Conservation (phyloP, 2,329 filamentous ascomycete species). For the Trichoderma breve region DNA sequence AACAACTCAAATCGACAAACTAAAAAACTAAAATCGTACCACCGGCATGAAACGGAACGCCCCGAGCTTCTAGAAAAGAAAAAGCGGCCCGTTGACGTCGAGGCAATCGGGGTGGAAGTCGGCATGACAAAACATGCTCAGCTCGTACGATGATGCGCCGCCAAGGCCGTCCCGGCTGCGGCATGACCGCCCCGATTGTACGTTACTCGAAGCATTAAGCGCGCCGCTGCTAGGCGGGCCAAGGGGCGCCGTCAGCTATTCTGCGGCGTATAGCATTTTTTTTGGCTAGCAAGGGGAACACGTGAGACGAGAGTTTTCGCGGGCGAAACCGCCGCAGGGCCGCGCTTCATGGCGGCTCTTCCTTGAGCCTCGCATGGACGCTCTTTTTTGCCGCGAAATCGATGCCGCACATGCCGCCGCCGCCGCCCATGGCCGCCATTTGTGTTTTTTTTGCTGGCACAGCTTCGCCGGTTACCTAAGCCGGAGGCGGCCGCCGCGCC, state of each 20-base stretch:
- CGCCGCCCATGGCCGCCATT: not conserved
- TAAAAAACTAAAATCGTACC: not conserved
- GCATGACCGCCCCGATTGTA: not conserved
- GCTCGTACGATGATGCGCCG: constrained; percentile 5
- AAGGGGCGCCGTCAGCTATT: not conserved
- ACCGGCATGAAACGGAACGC: not conserved
- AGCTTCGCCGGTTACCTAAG: not conserved
- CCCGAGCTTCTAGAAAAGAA: not conserved
- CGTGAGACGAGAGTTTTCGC: not conserved
- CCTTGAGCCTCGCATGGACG: no score
- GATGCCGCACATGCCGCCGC: constrained; percentile 17
- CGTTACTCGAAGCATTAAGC: not conserved
- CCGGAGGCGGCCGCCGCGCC: constrained; percentile 6
- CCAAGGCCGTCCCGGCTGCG: not conserved
- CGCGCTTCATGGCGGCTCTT: constrained; percentile 6
- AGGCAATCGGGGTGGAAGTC: not conserved
- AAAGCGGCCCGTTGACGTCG: not conserved
- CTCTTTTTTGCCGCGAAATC: not conserved
- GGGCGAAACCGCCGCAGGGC: constrained; percentile 1
- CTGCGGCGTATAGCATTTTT: not conserved
- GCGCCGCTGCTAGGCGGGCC: not conserved
- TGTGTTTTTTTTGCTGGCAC: not conserved
- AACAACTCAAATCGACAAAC: not conserved
- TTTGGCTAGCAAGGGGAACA: not conserved
- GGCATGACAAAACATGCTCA: not conserved